These are phyloP conservation scores for Lactarius hatsudake DNA, from an alignment of 768 basidiomycete species.

Conservation along the genomic window DNA sequence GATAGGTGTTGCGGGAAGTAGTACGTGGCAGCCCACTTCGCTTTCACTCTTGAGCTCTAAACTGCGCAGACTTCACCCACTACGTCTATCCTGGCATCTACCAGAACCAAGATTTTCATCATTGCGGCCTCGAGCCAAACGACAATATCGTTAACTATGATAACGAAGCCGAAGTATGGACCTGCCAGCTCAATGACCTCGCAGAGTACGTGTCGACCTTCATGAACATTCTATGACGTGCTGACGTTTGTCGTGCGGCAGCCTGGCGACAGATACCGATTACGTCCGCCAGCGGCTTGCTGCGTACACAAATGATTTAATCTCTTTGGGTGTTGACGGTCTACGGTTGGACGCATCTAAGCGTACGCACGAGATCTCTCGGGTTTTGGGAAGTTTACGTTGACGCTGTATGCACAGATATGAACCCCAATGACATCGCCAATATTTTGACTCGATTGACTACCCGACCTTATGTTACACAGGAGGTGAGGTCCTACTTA, in stretches of 20 bases:
- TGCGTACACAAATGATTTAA: conserved; percentile 54
- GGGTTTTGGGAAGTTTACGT: neutral
- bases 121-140: conserved; percentile 53
- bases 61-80: conserved; percentile 42
- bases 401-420: conserved; percentile 41
- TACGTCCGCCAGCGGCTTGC: conserved; percentile 57
- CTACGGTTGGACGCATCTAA: conserved; percentile 65
- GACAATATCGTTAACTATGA: conserved; percentile 56
- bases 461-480: conserved; percentile 53
- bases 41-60: neutral
- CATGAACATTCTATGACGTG: too few relatives aligned
- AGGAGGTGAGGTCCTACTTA: conserved; percentile 42
- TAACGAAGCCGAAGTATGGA: conserved; percentile 50
- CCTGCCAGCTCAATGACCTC: conserved; percentile 39
- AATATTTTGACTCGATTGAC: conserved; percentile 50
- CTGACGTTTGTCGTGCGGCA: conserved; percentile 27
- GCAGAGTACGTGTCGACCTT: conserved; percentile 41
- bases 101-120: conserved; percentile 51
- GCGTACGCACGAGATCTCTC: conserved; percentile 37
- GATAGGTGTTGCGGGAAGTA: conserved; percentile 22
- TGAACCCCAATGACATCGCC: conserved; percentile 49
- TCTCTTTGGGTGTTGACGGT: conserved; percentile 61
- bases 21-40: neutral
- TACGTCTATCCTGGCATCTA: conserved; percentile 40
- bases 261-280: conserved; percentile 60